Evolutionary conservation across 2,329 filamentous ascomycete species (phyloP).

Genomic region (Botrytis medusae): DNA sequence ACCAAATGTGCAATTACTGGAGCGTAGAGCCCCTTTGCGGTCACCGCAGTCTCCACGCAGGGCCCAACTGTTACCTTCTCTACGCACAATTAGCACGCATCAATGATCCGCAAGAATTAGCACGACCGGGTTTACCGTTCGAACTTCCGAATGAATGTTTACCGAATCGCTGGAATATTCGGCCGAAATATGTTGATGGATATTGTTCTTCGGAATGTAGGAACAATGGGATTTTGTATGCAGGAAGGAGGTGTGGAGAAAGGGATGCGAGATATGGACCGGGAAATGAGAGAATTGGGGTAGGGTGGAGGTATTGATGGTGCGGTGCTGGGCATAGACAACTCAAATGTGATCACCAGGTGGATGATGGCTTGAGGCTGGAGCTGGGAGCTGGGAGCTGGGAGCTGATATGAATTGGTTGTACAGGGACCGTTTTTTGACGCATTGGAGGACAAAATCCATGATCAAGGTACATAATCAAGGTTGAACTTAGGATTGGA

Average conservation of each 20-base stretch:
- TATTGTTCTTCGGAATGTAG: conserved; percentile 37
- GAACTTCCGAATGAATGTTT: conserved; percentile 34
- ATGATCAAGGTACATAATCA: background rate
- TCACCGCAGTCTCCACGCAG: conserved; percentile 35
- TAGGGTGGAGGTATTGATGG: conserved; percentile 37
- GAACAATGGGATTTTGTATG: conserved; percentile 33
- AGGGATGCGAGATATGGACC: conserved; percentile 36
- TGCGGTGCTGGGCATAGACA: background rate
- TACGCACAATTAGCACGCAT: conserved; percentile 39
- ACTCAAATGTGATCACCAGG: background rate
- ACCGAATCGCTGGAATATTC: conserved; percentile 33
- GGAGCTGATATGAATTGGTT: background rate
- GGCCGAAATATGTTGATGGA: conserved; percentile 25
- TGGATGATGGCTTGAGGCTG: background rate
- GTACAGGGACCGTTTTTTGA: background rate
- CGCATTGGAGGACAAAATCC: background rate
- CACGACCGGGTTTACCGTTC: conserved; percentile 31
- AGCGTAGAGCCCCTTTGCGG: conserved; percentile 35
- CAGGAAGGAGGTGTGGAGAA: conserved; percentile 32
- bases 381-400: no score
- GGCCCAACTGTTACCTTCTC: conserved; percentile 36
- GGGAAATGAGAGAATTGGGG: conserved; percentile 36
- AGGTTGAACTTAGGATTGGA: no score
- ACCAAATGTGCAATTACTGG: conserved; percentile 38
- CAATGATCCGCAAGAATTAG: conserved; percentile 34